phyloP scores from a whole-genome alignment of 140 eudicot genomes.

The Erigeron philadelphicus region DNA sequence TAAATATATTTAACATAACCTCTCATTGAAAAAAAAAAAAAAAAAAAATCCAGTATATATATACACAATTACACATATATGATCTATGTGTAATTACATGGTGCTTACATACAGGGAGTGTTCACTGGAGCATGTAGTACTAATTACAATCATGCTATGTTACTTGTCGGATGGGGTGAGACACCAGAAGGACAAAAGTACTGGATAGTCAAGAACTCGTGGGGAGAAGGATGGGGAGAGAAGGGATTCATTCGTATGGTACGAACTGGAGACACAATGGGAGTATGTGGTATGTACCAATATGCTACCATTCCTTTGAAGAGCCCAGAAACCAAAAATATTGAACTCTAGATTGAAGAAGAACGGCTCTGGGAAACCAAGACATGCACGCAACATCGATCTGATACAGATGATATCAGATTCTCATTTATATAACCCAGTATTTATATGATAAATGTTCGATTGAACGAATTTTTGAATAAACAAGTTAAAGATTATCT shows the following conservation, averaged over 20 bases:
- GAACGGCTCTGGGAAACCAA: not conserved
- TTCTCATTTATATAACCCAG: no score
- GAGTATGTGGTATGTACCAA: constrained; percentile 51
- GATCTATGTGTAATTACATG: not conserved
- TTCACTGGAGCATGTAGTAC: constrained; percentile 34
- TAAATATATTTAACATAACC: not conserved
- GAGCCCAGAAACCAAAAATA: constrained; percentile 29
- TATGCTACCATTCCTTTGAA: constrained; percentile 45
- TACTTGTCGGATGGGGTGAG: constrained; percentile 52
- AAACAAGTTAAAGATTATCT: no score
- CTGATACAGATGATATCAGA: no score
- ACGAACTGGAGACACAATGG: constrained; percentile 31
- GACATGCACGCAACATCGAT: no score
- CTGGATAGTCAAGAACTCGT: constrained; percentile 67
- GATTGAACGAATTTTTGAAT: no score
- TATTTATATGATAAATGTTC: no score
- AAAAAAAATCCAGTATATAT: not conserved
- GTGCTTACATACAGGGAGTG: constrained; percentile 38
- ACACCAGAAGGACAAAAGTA: constrained; percentile 57
- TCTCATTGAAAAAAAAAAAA: no score
- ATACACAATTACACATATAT: not conserved
- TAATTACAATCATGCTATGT: constrained; percentile 38
- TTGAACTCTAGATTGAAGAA: constrained; percentile 8
- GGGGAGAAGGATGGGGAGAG: constrained; percentile 75
- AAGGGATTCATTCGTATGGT: constrained; percentile 56